Evolutionary conservation across 345 rosid genomes (phyloP).

Genomic region (Salix udensis): DNA sequence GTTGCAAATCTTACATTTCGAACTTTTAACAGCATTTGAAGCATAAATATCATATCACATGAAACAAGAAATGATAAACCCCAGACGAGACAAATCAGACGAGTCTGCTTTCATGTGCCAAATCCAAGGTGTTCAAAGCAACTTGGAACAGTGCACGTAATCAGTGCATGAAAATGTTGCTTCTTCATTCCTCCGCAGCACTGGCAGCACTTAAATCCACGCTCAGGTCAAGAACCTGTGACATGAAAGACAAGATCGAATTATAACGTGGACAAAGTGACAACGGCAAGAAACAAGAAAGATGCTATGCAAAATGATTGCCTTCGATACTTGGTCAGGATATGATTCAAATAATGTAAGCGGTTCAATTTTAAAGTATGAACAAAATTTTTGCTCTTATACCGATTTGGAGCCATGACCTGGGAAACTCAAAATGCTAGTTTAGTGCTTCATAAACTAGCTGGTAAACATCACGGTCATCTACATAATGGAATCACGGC

Average conservation of each 20-base stretch:
- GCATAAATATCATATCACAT: neutral
- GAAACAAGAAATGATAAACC: neutral
- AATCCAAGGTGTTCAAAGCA: neutral
- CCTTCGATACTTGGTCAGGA: neutral
- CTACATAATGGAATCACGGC: neutral
- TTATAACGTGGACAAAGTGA: neutral
- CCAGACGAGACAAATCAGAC: neutral
- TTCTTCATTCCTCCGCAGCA: constrained; percentile 75
- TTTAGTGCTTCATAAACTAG: neutral
- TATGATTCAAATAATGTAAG: neutral
- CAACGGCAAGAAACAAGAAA: neutral
- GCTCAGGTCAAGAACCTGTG: constrained; percentile 71
- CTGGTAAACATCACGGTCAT: neutral
- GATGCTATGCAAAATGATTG: neutral
- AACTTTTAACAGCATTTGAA: neutral
- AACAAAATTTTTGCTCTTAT: neutral
- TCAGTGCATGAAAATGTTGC: neutral
- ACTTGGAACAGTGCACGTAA: neutral
- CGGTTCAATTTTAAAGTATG: neutral
- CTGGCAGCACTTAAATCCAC: constrained; percentile 93
- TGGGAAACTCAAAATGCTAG: neutral
- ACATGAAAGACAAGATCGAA: neutral
- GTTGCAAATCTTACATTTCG: neutral
- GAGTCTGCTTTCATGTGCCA: neutral
- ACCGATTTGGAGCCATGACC: too few species aligned